Base-by-base conservation (phyloP, 164 flowering plant genomes). In the Dillenia suffruticosa region DNA sequence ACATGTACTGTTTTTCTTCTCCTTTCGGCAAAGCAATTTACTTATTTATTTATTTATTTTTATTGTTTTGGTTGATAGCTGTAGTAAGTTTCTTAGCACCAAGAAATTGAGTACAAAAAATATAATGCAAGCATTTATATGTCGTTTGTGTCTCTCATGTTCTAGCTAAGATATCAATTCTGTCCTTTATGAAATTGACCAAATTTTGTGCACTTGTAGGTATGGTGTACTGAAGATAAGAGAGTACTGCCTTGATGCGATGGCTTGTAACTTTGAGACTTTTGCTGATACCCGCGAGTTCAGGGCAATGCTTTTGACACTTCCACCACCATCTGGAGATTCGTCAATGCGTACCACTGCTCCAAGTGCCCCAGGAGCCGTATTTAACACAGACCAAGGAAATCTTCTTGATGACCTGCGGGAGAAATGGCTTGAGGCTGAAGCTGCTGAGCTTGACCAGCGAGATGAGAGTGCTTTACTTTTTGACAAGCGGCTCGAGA, bases 381-480 rank as follows among this genome's bases (percentile, higher is more conserved):
- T 62, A 55, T 69, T 70, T 15, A 84, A 61, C 67, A 47, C 74
- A 6, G 82, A 76, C 64, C 90, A 83, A 72, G 94, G 77, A 49
- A 95, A 95, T 72, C 70, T 92, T 52, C 96, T 95, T 46, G 99
- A 92, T 73, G 99, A 95, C 71, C 61, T 95, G 68, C 77, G 99
- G 51, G 99, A 95, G 59, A 95, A 91, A 69, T 95, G 99, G 99
- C 94, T 95, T 22, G 97, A 92, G 76, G 87, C 90, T 57, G 99
- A 92, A 79, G 99, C 88, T 65, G 96, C 87, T 43, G 97, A 92
- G 78, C 97, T 95, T 24, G 99, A 95, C 73, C 65, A 85, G 82
- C 85, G 99, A 77, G 97, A 95, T 71, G 97, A 92, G 68, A 92
- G 99, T 73, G 99, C 99, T n/a, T 58, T 84, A 19, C 73, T 79